Percentiles rank a stretch among this genome's conserved stretches.
Evolutionary conservation across 2,329 filamentous ascomycete species (phyloP).

Genomic region (Phaeosphaeria sp.): DNA sequence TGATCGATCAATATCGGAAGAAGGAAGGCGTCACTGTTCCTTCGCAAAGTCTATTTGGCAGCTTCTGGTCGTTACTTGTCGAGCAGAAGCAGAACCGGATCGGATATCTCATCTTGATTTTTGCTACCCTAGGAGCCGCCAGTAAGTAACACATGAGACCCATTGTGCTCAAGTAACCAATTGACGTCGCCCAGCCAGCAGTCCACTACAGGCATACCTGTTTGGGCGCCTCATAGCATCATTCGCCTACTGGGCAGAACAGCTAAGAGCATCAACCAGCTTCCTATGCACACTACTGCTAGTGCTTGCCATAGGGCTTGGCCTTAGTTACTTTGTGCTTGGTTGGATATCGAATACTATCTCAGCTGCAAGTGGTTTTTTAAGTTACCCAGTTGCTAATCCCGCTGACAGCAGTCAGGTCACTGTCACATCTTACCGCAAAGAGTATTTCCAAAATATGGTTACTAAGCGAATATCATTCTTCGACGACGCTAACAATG

Average conservation of each 20-base stretch:
- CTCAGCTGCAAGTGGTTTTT: constrained; percentile 21
- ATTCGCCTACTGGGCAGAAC: constrained; percentile 25
- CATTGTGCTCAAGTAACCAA: background rate
- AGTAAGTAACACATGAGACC: constrained; percentile 12
- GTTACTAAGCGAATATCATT: constrained; percentile 91
- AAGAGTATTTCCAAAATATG: constrained; percentile 82
- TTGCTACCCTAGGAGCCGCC: constrained; percentile 28
- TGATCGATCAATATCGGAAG: background rate
- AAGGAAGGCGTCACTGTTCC: background rate
- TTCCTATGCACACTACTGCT: constrained; percentile 54
- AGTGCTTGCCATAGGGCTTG: constrained; percentile 26
- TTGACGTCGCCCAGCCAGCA: constrained; percentile 15
- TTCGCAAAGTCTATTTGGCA: background rate
- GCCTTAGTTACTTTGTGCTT: constrained; percentile 28
- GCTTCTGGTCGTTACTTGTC: constrained; percentile 15
- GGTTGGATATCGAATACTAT: constrained; percentile 34
- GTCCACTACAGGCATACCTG: constrained; percentile 29
- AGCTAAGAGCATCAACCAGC: constrained; percentile 15
- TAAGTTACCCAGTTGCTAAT: background rate
- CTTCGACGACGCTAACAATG: constrained; percentile 88
- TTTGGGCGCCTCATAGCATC: constrained; percentile 31
- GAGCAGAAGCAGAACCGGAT: constrained; percentile 27
- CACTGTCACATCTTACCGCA: constrained; percentile 72
- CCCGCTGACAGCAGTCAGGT: constrained; percentile 12
- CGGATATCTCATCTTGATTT: constrained; percentile 19